Base-by-base conservation (phyloP, 768 basidiomycete species). In the Trametopsis cervina region DNA sequence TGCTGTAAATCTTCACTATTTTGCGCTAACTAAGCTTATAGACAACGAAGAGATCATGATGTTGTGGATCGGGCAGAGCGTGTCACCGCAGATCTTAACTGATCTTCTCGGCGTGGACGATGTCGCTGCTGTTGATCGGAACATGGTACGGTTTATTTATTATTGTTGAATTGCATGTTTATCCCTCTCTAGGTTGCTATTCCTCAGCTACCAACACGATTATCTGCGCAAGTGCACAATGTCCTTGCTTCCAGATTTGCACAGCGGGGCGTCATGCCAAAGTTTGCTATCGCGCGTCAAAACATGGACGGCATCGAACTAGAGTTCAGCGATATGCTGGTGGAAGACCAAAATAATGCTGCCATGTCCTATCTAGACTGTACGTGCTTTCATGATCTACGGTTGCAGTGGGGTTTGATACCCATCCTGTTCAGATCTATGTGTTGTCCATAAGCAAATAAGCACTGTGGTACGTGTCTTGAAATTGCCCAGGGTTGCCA, bases 291-390 rank as follows among this genome's bases (percentile, higher is more conserved):
- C 22, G 89, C 89, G 0, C 78, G 96, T 7, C 96, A 98, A 63
- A 90, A 96, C 61, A 72, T 93, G 63, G 96, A 99, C 60, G 95
- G 80, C 11, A 70, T 80, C 44, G 95, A 99, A 69, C 78, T 98
- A 39, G 96, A 98, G 64, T 97, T 95, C 59, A 88, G 87, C 54
- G 96, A 99, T 67, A 88, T 96, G 88, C 74, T 99, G 11, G 82
- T 96, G 21, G 96, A 99, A 69, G 96, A 99, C 66, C 80, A 85
- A 63, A 99, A 99, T 61, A 96, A 95, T 57, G 93, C 89, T n/a
- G 85, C 84, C 0, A 77, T 94, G 81, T 84, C 89, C 1, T 96
- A 95, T 66, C 66, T 83, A 4, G 91, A 96, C 62, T 93, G 92
- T 95, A 58, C 54, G 39, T 11, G n/a, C n/a, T 17, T 17, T 40